These are phyloP conservation scores for Plicaturopsis crispa DNA, from an alignment of 768 basidiomycete genomes.

Conservation along the genomic window DNA sequence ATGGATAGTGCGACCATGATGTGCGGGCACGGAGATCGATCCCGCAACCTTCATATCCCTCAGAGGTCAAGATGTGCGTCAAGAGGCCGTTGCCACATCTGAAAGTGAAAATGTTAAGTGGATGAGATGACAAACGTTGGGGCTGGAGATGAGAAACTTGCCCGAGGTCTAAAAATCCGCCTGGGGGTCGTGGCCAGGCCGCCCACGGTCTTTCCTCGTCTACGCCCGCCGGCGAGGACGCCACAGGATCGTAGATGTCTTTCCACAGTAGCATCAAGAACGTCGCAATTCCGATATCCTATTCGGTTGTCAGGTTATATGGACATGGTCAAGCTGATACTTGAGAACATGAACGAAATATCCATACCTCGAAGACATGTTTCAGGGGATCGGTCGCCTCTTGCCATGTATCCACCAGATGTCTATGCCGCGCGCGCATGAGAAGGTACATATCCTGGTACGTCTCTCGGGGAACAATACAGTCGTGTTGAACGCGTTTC, in stretches of 20 bases:
- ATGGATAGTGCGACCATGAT: slow-evolving; percentile 79
- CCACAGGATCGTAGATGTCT: slow-evolving; percentile 39
- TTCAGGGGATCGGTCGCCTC: slow-evolving; percentile 83
- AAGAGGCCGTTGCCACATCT: slow-evolving; percentile 93
- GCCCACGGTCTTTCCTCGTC: slow-evolving; percentile 44
- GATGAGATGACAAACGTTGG: not conserved
- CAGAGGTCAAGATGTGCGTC: slow-evolving; percentile 75
- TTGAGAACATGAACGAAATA: slow-evolving; percentile 1
- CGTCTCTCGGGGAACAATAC: slow-evolving; percentile 59
- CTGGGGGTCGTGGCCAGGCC: slow-evolving; percentile 69
- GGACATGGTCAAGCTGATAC: not conserved
- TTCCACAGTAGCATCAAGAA: slow-evolving; percentile 93
- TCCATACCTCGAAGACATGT: slow-evolving; percentile 78
- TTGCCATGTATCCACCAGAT: slow-evolving; percentile 66
- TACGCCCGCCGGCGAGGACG: slow-evolving; percentile 2
- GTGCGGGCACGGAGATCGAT: slow-evolving; percentile 80
- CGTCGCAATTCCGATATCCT: slow-evolving; percentile 95
- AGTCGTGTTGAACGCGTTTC: slow-evolving; percentile 83
- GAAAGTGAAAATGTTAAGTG: slow-evolving; percentile 1
- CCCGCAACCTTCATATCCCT: slow-evolving; percentile 81
- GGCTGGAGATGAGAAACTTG: slow-evolving; percentile 22
- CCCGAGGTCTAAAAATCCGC: slow-evolving; percentile 89
- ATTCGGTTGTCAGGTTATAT: too few relatives aligned
- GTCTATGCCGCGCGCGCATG: slow-evolving; percentile 80
- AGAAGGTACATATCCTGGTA: slow-evolving; percentile 90